Evolutionary conservation across 257 asterid species (phyloP).

Genomic region (Thymus mandschuricus): DNA sequence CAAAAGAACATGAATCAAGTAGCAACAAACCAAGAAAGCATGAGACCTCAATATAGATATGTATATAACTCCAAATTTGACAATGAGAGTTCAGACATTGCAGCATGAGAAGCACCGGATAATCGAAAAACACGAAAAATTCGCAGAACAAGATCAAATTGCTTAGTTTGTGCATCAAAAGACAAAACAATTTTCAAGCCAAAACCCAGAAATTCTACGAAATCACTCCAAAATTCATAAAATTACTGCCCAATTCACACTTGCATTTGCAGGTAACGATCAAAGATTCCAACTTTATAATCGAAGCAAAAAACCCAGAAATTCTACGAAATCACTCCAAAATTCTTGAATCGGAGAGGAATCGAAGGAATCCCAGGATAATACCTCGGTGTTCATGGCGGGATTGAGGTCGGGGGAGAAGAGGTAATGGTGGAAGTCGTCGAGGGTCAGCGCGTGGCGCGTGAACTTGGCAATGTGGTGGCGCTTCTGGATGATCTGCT

Average conservation of each 20-base stretch:
- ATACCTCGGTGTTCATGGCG: conserved; percentile 57
- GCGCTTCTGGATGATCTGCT: conserved; percentile 65
- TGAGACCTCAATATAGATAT: not conserved
- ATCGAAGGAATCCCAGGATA: not conserved
- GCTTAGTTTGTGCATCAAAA: not conserved
- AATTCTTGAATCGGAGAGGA: not conserved
- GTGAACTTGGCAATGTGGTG: conserved; percentile 47
- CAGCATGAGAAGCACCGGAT: not conserved
- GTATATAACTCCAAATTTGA: not conserved
- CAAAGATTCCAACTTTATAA: not conserved
- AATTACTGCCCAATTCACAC: not conserved
- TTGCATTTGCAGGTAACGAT: not conserved
- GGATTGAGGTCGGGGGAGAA: conserved; percentile 70
- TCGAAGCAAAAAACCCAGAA: not conserved
- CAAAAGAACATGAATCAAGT: not conserved
- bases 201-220: not conserved
- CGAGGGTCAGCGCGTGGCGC: conserved; percentile 53
- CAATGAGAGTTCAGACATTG: not conserved
- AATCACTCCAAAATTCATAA: too few species aligned
- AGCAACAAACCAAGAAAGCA: conserved; percentile 1
- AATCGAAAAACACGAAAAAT: conserved; percentile 15
- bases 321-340: not conserved
- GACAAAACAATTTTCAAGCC: not conserved
- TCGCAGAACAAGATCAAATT: conserved; percentile 8
- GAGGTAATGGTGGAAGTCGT: conserved; percentile 71